Percentiles rank a stretch among this genome's conserved stretches.
Conservation (phyloP, 805 yeast species). For the Clavispora fructus region DNA sequence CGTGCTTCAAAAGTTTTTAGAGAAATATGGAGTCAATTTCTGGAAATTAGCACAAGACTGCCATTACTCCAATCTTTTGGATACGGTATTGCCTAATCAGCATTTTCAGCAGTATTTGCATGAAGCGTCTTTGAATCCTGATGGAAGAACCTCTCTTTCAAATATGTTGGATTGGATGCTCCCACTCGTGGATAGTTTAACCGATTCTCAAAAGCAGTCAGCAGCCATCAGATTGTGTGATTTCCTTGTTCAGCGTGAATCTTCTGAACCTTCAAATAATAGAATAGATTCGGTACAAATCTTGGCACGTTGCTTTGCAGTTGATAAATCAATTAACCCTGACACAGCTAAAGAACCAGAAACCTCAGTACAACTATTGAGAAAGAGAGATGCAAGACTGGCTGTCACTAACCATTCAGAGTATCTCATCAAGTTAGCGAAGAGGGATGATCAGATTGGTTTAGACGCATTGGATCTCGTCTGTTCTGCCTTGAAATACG, state of each 20-base stretch:
- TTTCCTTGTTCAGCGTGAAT: conserved; percentile 32
- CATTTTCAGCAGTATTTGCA: conserved; percentile 35
- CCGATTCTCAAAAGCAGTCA: conserved; percentile 46
- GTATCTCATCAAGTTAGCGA: conserved; percentile 20
- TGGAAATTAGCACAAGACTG: conserved; percentile 56
- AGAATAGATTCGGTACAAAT: conserved; percentile 7
- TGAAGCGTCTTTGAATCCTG: conserved; percentile 3
- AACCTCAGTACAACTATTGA: conserved; percentile 32
- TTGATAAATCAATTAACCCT: not conserved
- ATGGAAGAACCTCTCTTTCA: conserved; percentile 15
- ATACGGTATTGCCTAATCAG: conserved; percentile 54
- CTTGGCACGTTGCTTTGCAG: conserved; percentile 15
- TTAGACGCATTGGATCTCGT: conserved; percentile 5
- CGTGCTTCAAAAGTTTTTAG: conserved; percentile 42
- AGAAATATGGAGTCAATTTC: conserved; percentile 37
- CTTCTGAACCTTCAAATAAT: not conserved
- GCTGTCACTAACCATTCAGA: conserved; percentile 42
- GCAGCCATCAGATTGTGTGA: conserved; percentile 48
- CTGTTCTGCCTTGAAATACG: conserved; percentile 15
- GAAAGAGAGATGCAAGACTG: conserved; percentile 44
- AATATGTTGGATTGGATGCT: conserved; percentile 56
- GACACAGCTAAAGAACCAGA: conserved; percentile 2
- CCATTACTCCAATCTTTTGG: conserved; percentile 52
- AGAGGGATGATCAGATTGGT: conserved; percentile 1
- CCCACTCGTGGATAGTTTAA: conserved; percentile 39